Evolutionary conservation across 2,329 filamentous ascomycete species (phyloP).

Genomic region (Penicillium fuscoglaucum): DNA sequence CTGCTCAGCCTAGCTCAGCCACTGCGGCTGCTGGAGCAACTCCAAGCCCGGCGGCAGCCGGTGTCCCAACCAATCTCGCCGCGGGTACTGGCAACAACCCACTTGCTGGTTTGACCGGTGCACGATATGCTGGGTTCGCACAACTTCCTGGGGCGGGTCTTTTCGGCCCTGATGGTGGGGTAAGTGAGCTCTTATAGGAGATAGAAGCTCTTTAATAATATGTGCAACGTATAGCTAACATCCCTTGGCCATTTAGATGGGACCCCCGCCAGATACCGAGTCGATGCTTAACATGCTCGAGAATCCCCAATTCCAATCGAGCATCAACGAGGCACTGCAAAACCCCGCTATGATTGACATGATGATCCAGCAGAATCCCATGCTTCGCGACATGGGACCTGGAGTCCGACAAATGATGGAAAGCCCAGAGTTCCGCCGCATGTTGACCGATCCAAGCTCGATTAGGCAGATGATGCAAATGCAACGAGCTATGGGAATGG

Average conservation of each 20-base stretch:
- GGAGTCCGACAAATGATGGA: conserved; percentile 81
- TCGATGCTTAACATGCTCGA: conserved; percentile 80
- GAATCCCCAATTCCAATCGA: conserved; percentile 81
- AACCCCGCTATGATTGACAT: conserved; percentile 94
- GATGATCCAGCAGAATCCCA: conserved; percentile 89
- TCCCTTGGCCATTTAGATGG: conserved; percentile 65
- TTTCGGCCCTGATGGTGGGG: conserved; percentile 92
- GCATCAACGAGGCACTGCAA: conserved; percentile 91
- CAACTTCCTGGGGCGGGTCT: conserved; percentile 82
- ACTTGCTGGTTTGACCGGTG: conserved; percentile 85
- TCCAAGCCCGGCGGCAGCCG: conserved; percentile 35
- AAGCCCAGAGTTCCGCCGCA: conserved; percentile 82
- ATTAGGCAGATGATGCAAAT: conserved; percentile 80
- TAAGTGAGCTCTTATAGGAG: conserved; percentile 53
- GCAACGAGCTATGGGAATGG: conserved; percentile 62
- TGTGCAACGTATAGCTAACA: conserved; percentile 16
- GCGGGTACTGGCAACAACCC: conserved; percentile 73
- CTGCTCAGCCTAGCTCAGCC: conserved; percentile 50
- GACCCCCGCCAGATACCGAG: conserved; percentile 78
- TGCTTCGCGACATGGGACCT: conserved; percentile 69
- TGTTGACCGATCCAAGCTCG: conserved; percentile 89
- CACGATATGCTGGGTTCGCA: conserved; percentile 88
- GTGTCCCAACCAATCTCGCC: conserved; percentile 51
- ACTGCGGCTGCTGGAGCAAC: conserved; percentile 34
- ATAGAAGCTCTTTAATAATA: neutral